Evolutionary conservation across 1,139 yeast genomes (phyloP).

Genomic region (Magnusiomyces paraingens): DNA sequence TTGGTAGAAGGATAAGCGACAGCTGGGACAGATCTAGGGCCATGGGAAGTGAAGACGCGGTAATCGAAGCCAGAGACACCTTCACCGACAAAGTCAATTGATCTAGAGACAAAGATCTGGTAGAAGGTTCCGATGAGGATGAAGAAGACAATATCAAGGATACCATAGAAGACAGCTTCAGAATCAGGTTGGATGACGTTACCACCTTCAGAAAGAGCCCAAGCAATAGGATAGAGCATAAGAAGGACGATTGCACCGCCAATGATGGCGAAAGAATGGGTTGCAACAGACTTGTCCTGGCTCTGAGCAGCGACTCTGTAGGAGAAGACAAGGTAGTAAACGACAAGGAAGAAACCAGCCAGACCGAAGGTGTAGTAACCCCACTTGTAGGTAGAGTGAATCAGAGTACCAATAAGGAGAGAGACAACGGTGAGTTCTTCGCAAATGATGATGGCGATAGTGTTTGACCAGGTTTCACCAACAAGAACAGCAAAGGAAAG

Average conservation of each 20-base stretch:
- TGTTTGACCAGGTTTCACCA: conserved; percentile 37
- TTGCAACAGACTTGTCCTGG: conserved; percentile 14
- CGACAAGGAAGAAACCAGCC: conserved; percentile 26
- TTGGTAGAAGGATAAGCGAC: not conserved
- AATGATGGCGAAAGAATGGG: conserved; percentile 8
- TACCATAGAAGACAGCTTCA: conserved; percentile 62
- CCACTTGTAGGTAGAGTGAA: conserved; percentile 58
- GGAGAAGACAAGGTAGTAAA: conserved; percentile 21
- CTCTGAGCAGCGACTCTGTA: conserved; percentile 20
- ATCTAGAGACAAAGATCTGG: conserved; percentile 17
- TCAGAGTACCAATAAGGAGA: conserved; percentile 48
- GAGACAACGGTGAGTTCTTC: conserved; percentile 48
- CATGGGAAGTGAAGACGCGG: not conserved
- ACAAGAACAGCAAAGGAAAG: conserved; percentile 44
- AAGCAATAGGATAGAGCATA: conserved; percentile 48
- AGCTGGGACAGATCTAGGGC: not conserved
- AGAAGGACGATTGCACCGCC: conserved; percentile 31
- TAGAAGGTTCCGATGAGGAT: conserved; percentile 35
- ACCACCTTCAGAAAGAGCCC: conserved; percentile 68
- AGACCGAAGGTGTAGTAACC: conserved; percentile 47
- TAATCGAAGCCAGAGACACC: conserved; percentile 26
- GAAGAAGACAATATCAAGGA: conserved; percentile 44
- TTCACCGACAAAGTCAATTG: conserved; percentile 20
- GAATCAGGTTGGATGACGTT: conserved; percentile 58
- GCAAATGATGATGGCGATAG: conserved; percentile 38